These are phyloP conservation scores for Boehmeria nivea DNA, from an alignment of 306 rosid genomes.

Conservation along the genomic window DNA sequence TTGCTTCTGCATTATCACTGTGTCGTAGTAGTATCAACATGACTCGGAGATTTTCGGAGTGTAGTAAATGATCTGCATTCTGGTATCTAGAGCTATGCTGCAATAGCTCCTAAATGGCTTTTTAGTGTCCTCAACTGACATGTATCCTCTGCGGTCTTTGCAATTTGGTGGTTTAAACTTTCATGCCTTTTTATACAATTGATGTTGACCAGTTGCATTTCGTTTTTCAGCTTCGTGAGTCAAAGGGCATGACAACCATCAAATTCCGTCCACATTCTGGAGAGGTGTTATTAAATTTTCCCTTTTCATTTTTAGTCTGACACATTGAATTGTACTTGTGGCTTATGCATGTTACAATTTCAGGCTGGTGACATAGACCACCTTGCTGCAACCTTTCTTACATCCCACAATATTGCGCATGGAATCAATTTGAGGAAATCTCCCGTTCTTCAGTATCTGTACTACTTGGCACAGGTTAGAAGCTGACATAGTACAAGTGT, in stretches of 20 bases:
- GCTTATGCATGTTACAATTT: slow-evolving; percentile 25
- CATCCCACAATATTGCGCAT: slow-evolving; percentile 81
- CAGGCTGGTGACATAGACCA: slow-evolving; percentile 99
- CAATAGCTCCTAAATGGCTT: slow-evolving; percentile 2
- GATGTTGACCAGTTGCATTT: slow-evolving; percentile 21
- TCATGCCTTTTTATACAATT: too few relatives aligned
- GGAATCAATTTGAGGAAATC: slow-evolving; percentile 96
- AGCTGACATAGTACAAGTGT: background rate
- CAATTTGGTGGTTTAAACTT: too few relatives aligned
- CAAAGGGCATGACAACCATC: slow-evolving; percentile 90
- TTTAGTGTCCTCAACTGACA: background rate
- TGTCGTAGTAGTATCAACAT: too few relatives aligned
- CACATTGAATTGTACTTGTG: slow-evolving; percentile 8
- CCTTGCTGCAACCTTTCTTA: slow-evolving; percentile 93
- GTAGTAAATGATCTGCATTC: background rate
- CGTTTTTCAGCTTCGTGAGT: slow-evolving; percentile 89
- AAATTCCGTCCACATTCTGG: slow-evolving; percentile 98
- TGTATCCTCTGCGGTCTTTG: too few relatives aligned
- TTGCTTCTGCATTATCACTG: too few relatives aligned
- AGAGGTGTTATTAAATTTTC: slow-evolving; percentile 51
- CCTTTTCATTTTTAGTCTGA: slow-evolving; percentile 7
- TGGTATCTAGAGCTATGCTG: background rate
- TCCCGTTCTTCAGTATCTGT: slow-evolving; percentile 84
- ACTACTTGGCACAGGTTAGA: slow-evolving; percentile 84
- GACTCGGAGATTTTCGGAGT: too few relatives aligned